These are phyloP conservation scores for Fusarium sarcochroum DNA, from an alignment of 2,329 filamentous ascomycete species.

Conservation along the genomic window DNA sequence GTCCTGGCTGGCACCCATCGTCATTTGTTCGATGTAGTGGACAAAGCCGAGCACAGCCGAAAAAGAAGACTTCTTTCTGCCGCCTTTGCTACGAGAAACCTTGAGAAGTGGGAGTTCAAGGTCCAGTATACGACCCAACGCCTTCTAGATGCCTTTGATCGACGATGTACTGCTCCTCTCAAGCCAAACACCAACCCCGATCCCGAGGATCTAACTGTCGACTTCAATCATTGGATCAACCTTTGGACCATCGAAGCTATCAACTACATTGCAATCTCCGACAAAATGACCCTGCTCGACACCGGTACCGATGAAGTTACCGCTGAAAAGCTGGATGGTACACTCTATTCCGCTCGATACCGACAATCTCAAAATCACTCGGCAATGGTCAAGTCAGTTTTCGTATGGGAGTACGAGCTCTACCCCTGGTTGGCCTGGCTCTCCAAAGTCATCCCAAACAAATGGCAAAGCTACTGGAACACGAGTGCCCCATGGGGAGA, in stretches of 20 bases:
- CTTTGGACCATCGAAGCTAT: slow-evolving; percentile 71
- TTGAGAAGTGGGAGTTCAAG: slow-evolving; percentile 69
- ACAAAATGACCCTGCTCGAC: slow-evolving; percentile 66
- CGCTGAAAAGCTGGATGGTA: slow-evolving; percentile 61
- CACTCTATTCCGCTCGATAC: slow-evolving; percentile 60
- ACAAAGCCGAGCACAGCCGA: slow-evolving; percentile 65
- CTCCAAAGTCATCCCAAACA: slow-evolving; percentile 62
- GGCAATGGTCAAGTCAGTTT: slow-evolving; percentile 62
- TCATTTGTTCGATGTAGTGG: slow-evolving; percentile 66
- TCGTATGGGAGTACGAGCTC: slow-evolving; percentile 66
- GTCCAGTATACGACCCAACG: slow-evolving; percentile 67
- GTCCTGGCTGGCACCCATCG: slow-evolving; percentile 62
- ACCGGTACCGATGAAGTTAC: slow-evolving; percentile 60
- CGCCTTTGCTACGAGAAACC: slow-evolving; percentile 67
- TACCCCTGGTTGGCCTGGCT: slow-evolving; percentile 63
- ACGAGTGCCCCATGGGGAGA: slow-evolving; percentile 58
- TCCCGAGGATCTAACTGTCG: slow-evolving; percentile 60
- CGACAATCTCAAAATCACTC: slow-evolving; percentile 65
- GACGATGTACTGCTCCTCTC: slow-evolving; percentile 56
- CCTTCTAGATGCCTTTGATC: slow-evolving; percentile 61
- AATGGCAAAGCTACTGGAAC: slow-evolving; percentile 44
- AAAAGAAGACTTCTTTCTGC: slow-evolving; percentile 65
- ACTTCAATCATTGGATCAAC: slow-evolving; percentile 66
- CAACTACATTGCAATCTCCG: slow-evolving; percentile 67
- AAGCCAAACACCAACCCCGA: slow-evolving; percentile 44